Base-by-base conservation (phyloP, 176 grass and related monocot genomes). In the Oryza meridionalis region DNA sequence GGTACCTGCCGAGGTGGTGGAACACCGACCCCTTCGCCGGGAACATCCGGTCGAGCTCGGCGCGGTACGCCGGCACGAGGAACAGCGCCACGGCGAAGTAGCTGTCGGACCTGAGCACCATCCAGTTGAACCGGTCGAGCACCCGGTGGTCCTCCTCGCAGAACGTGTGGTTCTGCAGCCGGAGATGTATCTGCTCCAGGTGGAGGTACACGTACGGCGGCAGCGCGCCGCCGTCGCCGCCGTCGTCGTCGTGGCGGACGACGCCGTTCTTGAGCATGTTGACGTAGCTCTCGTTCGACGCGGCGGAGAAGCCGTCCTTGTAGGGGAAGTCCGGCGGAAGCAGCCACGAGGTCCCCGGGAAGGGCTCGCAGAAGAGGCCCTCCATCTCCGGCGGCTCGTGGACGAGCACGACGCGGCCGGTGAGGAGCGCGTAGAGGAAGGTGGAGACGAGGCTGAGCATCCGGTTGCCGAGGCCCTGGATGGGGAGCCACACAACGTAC, bases 381-480 rank as follows among this genome's bases (percentile, higher is more conserved):
- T 67, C 21, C 74, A 90, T 77, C 75, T 92, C 88, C 2, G 81
- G 25, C 0, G 82, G 31, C 38, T 86, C 83, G 55, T 88, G 65
- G 26, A 90, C 33, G 53, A 97, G 83, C 11, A 97, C 55, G 8
- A 94, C 86, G 83, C 92, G 89, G 47, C 80, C 72, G 76, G 82
- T 91, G 80, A 97, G 92, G 26, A 97, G 62, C 77, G 95, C 90
- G 77, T 86, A 97, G 47, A 97, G 88, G 80, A 97, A 97, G 62
- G 95, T 77, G 21, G 95, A 97, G 24, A 53, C 90, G 16, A 94
- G 69, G 66, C 86, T 68, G 5, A 97, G 74, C 77, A 97, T 91
- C 76, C 90, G 77, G 81, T 98, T 98, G 25, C 92, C 95, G 26
- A 98, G 66, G 40, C 95, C 83, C 73, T 86, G 78, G 9, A 77